phyloP scores from a whole-genome alignment of 2,329 filamentous ascomycete genomes.

The Huntiella decipiens region DNA sequence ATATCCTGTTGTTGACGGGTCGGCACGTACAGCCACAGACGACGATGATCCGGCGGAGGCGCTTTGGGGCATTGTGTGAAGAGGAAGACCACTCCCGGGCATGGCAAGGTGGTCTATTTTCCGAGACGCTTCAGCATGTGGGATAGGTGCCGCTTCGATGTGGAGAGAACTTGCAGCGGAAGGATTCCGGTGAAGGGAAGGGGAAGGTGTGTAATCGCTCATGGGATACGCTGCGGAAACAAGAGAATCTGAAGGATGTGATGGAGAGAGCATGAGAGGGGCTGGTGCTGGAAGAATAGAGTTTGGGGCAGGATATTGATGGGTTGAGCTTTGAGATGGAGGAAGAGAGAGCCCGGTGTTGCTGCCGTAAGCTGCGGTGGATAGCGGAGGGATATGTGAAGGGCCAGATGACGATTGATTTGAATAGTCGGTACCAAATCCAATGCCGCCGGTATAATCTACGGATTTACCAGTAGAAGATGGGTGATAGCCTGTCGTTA shows the following conservation, averaged over 20 bases:
- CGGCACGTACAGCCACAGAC: background rate
- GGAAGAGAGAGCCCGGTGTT: conserved; percentile 4
- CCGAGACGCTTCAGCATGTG: background rate
- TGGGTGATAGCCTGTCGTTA: too few species aligned
- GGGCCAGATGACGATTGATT: background rate
- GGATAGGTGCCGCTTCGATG: background rate
- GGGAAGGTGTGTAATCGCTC: conserved; percentile 5
- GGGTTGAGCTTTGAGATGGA: conserved; percentile 1
- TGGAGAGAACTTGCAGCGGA: background rate
- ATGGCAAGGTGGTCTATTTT: conserved; percentile 11
- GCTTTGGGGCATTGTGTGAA: conserved; percentile 1
- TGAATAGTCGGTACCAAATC: background rate
- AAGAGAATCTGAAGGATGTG: conserved; percentile 11
- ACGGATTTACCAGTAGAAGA: background rate
- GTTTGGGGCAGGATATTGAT: background rate
- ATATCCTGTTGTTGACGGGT: background rate
- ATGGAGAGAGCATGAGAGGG: conserved; percentile 3
- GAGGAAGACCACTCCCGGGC: conserved; percentile 8
- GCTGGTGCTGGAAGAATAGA: background rate
- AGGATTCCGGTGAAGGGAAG: background rate
- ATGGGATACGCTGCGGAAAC: conserved; percentile 11
- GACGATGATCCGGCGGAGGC: conserved; percentile 5
- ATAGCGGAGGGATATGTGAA: background rate
- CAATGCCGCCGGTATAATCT: background rate
- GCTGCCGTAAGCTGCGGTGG: background rate